Base-by-base conservation (phyloP, 1,284 basidiomycete genomes). In the Fomitopsis betulina region DNA sequence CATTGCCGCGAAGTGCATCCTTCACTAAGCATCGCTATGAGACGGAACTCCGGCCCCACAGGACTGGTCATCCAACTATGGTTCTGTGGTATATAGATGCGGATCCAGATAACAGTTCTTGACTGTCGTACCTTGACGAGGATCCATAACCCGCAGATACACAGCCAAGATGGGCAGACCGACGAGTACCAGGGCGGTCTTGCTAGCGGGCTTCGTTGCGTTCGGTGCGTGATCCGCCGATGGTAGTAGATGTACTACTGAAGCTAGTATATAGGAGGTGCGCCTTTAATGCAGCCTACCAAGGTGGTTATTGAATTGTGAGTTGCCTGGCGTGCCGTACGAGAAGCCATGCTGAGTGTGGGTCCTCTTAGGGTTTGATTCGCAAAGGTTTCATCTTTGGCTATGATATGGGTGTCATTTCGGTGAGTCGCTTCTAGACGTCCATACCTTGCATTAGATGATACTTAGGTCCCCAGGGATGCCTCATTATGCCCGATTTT, bases 401-500 rank as follows among this genome's bases (percentile, higher is more conserved):
- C 60, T 87, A 88, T 70, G 86, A 89, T 62, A 87, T 88, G 71
- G 85, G 86, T 68, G 85, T 89, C 58, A 88, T 89, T 57, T 81
- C 79, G 40, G 80, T 80, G 12, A 5, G 21, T 27, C 35, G 8
- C 3, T 52, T 12, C 12, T 35, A 9, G 27, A 32, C 27, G 3
- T 27, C 10, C 33, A 9, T 42, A 21, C 42, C 40, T 55, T 25
- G 21, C 6, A 59, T n/a, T 35, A 23, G 13, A 35, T 57, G 10
- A 54, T 10, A 17, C 30, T 13, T 5, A 9, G 3, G 21, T 21
- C 32, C 62, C 2, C 66, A 89, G 83, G 88, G 90, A 79, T 91
- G 88, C 69, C 74, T 91, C 30, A 89, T 91, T 61, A 91, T 91
- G 88, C 81, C 82, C 7, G 87, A 91, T 69, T 92, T 93, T 69